phyloP scores from a whole-genome alignment of 441 rosid genomes.

The Pelargonium citronellum region DNA sequence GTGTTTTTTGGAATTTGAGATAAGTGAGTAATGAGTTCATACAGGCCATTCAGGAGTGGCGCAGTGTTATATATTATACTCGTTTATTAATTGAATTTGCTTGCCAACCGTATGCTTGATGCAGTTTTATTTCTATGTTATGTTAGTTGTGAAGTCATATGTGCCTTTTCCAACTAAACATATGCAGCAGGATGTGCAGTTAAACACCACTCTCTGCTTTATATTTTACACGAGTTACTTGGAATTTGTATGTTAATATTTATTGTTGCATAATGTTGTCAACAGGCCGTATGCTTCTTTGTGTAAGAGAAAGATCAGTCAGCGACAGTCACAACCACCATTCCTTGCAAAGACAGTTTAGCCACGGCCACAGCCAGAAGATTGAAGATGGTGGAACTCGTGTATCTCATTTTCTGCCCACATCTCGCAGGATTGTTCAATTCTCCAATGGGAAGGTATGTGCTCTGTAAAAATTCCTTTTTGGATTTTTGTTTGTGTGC shows the following conservation, averaged over 20 bases:
- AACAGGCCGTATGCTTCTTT: constrained; percentile 70
- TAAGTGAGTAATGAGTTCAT: background rate
- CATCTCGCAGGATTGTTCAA: constrained; percentile 88
- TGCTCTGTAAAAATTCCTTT: background rate
- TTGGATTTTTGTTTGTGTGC: background rate
- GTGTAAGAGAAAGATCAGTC: constrained; percentile 60
- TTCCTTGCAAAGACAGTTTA: constrained; percentile 66
- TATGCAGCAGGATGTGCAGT: background rate
- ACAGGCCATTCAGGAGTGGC: background rate
- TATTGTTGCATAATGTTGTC: background rate
- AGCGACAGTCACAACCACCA: constrained; percentile 48
- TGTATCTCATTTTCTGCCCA: constrained; percentile 70
- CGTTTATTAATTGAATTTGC: background rate
- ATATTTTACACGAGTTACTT: background rate
- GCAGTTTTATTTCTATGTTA: no score
- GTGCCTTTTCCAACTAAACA: background rate
- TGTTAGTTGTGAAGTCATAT: background rate
- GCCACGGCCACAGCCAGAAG: constrained; percentile 57
- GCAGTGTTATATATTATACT: background rate
- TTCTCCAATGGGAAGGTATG: constrained; percentile 86
- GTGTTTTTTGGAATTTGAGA: constrained; percentile 2
- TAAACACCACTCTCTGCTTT: background rate
- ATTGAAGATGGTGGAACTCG: constrained; percentile 58
- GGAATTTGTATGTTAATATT: background rate
- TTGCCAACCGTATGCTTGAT: no score